These are phyloP conservation scores for Tylopilus felleus DNA, from an alignment of 768 basidiomycete species.

Conservation along the genomic window DNA sequence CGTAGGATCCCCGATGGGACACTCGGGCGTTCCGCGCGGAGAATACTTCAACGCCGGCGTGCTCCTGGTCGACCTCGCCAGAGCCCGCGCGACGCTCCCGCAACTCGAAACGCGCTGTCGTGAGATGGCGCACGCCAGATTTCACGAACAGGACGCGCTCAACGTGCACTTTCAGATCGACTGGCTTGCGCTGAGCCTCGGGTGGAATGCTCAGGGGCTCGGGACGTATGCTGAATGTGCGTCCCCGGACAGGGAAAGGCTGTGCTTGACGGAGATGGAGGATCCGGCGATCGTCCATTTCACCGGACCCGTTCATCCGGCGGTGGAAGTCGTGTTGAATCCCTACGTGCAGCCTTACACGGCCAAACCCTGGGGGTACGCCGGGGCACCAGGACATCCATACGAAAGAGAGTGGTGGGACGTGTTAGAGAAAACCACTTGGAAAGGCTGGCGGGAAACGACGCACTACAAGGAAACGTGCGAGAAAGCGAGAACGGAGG, in stretches of 20 bases:
- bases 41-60: slow-evolving; percentile 59
- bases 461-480: slow-evolving; percentile 19
- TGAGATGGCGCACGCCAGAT: slow-evolving; percentile 30
- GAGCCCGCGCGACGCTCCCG: slow-evolving; percentile 27
- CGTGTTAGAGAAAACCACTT: slow-evolving; percentile 39
- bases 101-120: slow-evolving; percentile 28
- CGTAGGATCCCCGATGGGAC: slow-evolving; percentile 49
- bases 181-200: slow-evolving; percentile 41
- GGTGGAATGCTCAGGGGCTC: slow-evolving; percentile 57
- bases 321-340: slow-evolving; percentile 43
- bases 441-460: slow-evolving; percentile 36
- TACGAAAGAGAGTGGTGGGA: slow-evolving; percentile 48
- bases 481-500: slow-evolving; percentile 10
- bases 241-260: slow-evolving; percentile 33
- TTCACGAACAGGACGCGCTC: slow-evolving; percentile 50
- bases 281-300: slow-evolving; percentile 53
- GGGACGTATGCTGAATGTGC: slow-evolving; percentile 46
- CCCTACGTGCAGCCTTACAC: slow-evolving; percentile 51
- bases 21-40: slow-evolving; percentile 29
- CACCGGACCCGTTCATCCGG: slow-evolving; percentile 52
- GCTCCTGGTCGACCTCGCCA: slow-evolving; percentile 47
- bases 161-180: slow-evolving; percentile 43
- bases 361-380: slow-evolving; percentile 58
- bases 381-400: slow-evolving; percentile 50
- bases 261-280: slow-evolving; percentile 35